These are phyloP conservation scores for Magnaporthales sp. DNA, from an alignment of 2,329 filamentous ascomycete genomes.

Conservation along the genomic window DNA sequence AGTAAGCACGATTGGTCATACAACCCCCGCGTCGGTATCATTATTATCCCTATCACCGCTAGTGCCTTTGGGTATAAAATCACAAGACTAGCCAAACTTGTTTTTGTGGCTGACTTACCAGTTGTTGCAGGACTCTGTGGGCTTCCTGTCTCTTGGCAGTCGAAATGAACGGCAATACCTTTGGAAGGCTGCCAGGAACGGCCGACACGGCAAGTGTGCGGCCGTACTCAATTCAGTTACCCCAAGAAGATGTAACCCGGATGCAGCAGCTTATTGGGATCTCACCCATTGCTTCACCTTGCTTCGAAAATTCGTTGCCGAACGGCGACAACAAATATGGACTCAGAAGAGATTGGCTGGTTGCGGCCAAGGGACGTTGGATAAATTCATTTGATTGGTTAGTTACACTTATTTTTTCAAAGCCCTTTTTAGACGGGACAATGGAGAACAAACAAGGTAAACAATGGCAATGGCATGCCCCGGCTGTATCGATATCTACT, in stretches of 20 bases:
- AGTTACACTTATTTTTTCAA: slow-evolving; percentile 10
- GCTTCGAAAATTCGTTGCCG: slow-evolving; percentile 9
- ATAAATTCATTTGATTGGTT: slow-evolving; percentile 37
- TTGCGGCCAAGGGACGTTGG: slow-evolving; percentile 30
- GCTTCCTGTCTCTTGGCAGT: background rate
- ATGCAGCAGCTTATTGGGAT: slow-evolving; percentile 9
- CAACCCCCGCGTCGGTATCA: background rate
- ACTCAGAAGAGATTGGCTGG: slow-evolving; percentile 32
- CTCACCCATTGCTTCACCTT: slow-evolving; percentile 6
- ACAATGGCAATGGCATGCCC: background rate
- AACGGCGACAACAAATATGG: slow-evolving; percentile 6
- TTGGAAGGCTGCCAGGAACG: background rate
- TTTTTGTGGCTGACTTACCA: background rate
- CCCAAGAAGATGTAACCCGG: slow-evolving; percentile 11
- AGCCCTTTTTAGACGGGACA: background rate
- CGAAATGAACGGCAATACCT: background rate
- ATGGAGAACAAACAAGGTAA: background rate
- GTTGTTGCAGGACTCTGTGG: background rate
- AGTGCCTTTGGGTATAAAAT: background rate
- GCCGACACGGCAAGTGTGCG: slow-evolving; percentile 1
- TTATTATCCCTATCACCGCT: background rate
- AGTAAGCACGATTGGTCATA: background rate
- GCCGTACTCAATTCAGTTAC: slow-evolving; percentile 8
- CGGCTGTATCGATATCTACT: background rate
- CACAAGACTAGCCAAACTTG: background rate